Base-by-base conservation (phyloP, 2,329 filamentous ascomycete species). In the Aspergillus aculeatus region DNA sequence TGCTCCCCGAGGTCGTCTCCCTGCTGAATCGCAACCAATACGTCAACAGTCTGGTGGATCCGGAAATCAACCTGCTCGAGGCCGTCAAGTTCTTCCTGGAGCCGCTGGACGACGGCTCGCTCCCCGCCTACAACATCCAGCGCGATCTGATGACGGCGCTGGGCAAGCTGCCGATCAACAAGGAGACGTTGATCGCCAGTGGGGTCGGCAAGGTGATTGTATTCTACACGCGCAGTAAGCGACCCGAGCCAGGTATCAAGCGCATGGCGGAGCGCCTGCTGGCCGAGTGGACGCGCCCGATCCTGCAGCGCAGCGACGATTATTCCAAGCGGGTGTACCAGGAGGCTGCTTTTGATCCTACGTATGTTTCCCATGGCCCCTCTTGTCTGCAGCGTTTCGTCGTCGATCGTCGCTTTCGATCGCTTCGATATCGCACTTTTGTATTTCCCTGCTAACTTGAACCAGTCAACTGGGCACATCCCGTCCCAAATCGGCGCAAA, bases 81-180 rank as follows among this genome's bases (percentile, higher is more conserved):
- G 91, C 93, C 14, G 92, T 99, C 71, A 92, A 94, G 73, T 98
- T 96, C 83, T 98, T 98, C 83, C 85, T 99, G 23, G 95, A 99
- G 74, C 95, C 95, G 0, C 84, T 98, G 50, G 92, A 94, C 69
- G 94, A 98, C 72, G 95, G 94, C 59, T 94, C 91, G 62, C 84
- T 99, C 53, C 95, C 95, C 0, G 94, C 95, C 31, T 99, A 97
- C 80, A 95, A 95, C 73, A 98, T 99, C 66, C 95, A 99, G 79
- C 91, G 93, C 62, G 93, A 98, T 73, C 86, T 99, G 48, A 95
- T 99, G 74, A 85, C 86, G 26, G 89, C 91, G 24, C 82, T 99
- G 41, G 85, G 84, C 19, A 88, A 87, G 69, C 83, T 98, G 5
- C 92, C 92, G 5, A 92, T 98, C 66, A 90, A 92, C 73, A 97